These are phyloP conservation scores for Teratosphaeria gauchensis DNA, from an alignment of 2,329 filamentous ascomycete genomes.

Conservation along the genomic window DNA sequence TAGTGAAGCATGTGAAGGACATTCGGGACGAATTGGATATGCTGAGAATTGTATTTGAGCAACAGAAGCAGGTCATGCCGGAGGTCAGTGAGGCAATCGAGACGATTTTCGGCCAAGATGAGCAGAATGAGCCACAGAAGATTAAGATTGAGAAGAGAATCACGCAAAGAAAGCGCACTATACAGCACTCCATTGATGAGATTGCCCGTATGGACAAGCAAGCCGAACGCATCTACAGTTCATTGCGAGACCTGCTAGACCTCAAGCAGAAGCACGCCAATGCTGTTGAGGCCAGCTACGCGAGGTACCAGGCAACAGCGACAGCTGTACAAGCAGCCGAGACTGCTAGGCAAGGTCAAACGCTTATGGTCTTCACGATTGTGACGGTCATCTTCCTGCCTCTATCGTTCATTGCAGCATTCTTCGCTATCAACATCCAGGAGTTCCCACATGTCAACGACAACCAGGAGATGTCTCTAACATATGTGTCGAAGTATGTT, in stretches of 20 bases:
- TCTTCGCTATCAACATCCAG: conserved; percentile 46
- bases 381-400: conserved; percentile 51
- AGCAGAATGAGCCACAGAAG: conserved; percentile 28
- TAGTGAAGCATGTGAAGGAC: conserved; percentile 56
- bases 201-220: conserved; percentile 56
- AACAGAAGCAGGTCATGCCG: conserved; percentile 39
- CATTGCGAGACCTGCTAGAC: conserved; percentile 53
- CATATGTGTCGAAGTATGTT: conserved; percentile 46
- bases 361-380: conserved; percentile 51
- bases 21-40: conserved; percentile 60
- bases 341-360: conserved; percentile 48
- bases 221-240: conserved; percentile 50
- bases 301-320: conserved; percentile 22
- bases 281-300: conserved; percentile 54
- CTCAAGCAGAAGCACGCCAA: conserved; percentile 62
- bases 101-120: conserved; percentile 28
- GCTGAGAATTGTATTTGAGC: conserved; percentile 44
- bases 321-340: conserved; percentile 47
- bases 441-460: conserved; percentile 34
- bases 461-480: conserved; percentile 19
- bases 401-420: conserved; percentile 44
- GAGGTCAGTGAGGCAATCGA: conserved; percentile 39
- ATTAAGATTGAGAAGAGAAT: conserved; percentile 41
- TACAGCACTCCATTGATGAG: conserved; percentile 40
- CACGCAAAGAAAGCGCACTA: conserved; percentile 47